Evolutionary conservation across 2,329 filamentous ascomycete species (phyloP).

Genomic region (Alternaria gansuensis): DNA sequence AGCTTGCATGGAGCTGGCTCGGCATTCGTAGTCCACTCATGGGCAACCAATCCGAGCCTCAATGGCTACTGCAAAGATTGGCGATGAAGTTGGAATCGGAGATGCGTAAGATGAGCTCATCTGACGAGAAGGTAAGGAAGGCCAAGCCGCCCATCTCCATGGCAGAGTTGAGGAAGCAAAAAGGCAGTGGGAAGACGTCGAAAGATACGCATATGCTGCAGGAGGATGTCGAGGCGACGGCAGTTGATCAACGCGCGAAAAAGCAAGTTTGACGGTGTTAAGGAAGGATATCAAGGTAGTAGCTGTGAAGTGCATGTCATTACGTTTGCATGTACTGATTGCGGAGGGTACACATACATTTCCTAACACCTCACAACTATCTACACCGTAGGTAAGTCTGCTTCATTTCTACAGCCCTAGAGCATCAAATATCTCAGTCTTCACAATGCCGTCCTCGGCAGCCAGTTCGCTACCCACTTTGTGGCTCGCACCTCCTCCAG

Average conservation of each 20-base stretch:
- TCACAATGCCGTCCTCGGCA: neutral
- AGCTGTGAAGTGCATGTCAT: neutral
- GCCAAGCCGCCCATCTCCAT: slow-evolving; percentile 49
- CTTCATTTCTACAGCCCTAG: neutral
- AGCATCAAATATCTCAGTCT: neutral
- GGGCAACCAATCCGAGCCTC: slow-evolving; percentile 71
- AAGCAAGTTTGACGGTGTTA: slow-evolving; percentile 12
- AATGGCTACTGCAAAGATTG: slow-evolving; percentile 76
- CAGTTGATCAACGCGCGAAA: slow-evolving; percentile 18
- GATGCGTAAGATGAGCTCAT: slow-evolving; percentile 44
- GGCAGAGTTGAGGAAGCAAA: slow-evolving; percentile 31
- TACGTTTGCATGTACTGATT: slow-evolving; percentile 1
- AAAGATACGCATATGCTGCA: slow-evolving; percentile 21
- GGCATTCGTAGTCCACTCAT: slow-evolving; percentile 74
- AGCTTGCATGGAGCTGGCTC: slow-evolving; percentile 80
- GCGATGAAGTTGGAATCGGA: slow-evolving; percentile 62
- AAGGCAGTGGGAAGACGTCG: slow-evolving; percentile 8
- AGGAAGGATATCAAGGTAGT: neutral
- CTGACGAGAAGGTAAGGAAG: slow-evolving; percentile 24
- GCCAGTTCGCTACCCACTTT: slow-evolving; percentile 5
- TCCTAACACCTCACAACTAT: neutral
- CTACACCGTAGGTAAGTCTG: neutral
- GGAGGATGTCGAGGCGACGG: slow-evolving; percentile 19
- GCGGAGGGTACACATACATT: neutral
- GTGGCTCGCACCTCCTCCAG: slow-evolving; percentile 15